Evolutionary conservation across 345 rosid species (phyloP).

Genomic region (Geranium rotundifolium): DNA sequence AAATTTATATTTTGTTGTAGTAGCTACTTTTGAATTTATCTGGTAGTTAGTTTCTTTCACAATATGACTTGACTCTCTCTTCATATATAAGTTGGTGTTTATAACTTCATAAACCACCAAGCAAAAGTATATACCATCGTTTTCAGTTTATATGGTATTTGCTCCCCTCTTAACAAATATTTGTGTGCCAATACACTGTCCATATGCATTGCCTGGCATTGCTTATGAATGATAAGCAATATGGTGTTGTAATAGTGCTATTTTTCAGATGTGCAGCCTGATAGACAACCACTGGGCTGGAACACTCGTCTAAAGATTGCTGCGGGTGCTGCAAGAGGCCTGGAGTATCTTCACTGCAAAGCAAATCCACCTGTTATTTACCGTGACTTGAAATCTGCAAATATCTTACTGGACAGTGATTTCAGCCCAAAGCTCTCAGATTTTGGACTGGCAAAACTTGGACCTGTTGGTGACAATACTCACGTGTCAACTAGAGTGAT

Average conservation of each 20-base stretch:
- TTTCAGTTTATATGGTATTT: too few relatives aligned
- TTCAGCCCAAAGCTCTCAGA: conserved; percentile 82
- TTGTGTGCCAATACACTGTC: too few relatives aligned
- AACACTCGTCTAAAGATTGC: conserved; percentile 76
- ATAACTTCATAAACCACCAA: too few relatives aligned
- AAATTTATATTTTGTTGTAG: too few relatives aligned
- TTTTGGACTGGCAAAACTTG: conserved; percentile 89
- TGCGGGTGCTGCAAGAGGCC: conserved; percentile 76
- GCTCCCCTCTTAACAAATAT: too few relatives aligned
- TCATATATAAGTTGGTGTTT: too few relatives aligned
- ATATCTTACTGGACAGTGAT: conserved; percentile 65
- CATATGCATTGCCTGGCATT: background rate
- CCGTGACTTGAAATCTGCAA: conserved; percentile 88
- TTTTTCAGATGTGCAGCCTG: conserved; percentile 43
- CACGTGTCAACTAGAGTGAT: conserved; percentile 95
- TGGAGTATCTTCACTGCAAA: conserved; percentile 87
- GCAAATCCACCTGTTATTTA: conserved; percentile 90
- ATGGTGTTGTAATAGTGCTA: background rate
- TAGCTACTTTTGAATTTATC: too few relatives aligned
- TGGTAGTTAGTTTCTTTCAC: too few relatives aligned
- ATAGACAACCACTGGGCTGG: conserved; percentile 57
- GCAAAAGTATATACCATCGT: too few relatives aligned
- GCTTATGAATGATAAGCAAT: background rate
- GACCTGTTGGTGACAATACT: conserved; percentile 94
- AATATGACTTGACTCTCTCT: background rate